Base-by-base conservation (phyloP, 441 rosid genomes). In the Eruca vesicaria region DNA sequence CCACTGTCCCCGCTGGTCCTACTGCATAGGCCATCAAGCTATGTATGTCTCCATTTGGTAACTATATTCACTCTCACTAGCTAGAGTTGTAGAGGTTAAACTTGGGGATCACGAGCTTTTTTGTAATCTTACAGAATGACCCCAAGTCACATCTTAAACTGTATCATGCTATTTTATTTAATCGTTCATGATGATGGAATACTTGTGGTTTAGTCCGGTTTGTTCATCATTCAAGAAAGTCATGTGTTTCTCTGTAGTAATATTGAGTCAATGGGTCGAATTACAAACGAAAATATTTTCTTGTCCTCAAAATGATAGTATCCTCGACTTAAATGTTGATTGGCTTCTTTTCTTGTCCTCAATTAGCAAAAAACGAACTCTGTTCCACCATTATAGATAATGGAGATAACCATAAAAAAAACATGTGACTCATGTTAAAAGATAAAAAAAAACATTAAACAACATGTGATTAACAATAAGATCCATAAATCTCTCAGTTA, bases 1-100 rank as follows among this genome's bases (percentile, higher is more conserved):
- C 74, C 23, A 9, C 77, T 66, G 74, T 66, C 41, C 74, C 73
- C 9, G n/a, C 81, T 31, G 74, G 74, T 63, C 62, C 78, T 23
- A 23, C 26, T 38, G 15, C 61, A 2, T 78, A 78, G 70, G 74
- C 15, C 35, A 7, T 72, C 63, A 55, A 29, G 19, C 63, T 67
- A n/a, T n/a, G n/a, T n/a, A n/a, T 68, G 9, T 8, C 31, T n/a
- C 33, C 48, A 14, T 68, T 12, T 55, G 38, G 70, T 78, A 67
- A 55, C 68, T 36, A 23, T 38, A 16, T 50, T 66, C 73, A 77
- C 69, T 65, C 56, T 63, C 23, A 45, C 56, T 65, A 78, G 41
- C 55, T 69, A 77, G 63, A 58, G 57, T 53, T 10, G 12, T 64
- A 55, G 76, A 35, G 76, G 36, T 77, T 56, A 72, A 45, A 52